A percentile compares a stretch with the other conserved stretches of the same genome.
Evolutionary conservation across 495 filamentous ascomycete species (phyloP).

Genomic region (Neurospora hispaniola): DNA sequence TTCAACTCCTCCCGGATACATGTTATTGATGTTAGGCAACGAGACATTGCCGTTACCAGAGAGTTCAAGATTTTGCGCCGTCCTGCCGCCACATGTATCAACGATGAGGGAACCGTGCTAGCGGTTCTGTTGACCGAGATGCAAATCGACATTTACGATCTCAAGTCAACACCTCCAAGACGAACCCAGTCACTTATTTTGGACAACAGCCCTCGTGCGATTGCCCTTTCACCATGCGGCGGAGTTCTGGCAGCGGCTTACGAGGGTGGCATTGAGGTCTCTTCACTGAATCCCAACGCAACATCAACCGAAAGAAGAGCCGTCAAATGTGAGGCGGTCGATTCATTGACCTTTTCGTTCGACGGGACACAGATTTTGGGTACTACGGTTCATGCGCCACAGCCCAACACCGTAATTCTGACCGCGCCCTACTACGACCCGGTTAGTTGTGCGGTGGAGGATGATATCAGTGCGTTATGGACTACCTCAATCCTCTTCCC

Average conservation of each 20-base stretch:
- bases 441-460: conserved; percentile 44
- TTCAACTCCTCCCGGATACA: conserved; percentile 82
- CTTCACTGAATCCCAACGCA: conserved; percentile 55
- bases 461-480: conserved; percentile 69
- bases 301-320: conserved; percentile 59
- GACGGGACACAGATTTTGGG: conserved; percentile 81
- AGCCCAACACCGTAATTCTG: conserved; percentile 63
- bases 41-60: conserved; percentile 51
- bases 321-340: conserved; percentile 71
- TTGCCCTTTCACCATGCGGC: conserved; percentile 72
- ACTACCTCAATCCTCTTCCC: conserved; percentile 84
- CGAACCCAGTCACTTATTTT: conserved; percentile 59
- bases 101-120: conserved; percentile 64
- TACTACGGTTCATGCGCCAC: conserved; percentile 53
- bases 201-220: conserved; percentile 64
- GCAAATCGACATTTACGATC: conserved; percentile 70
- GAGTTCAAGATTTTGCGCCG: conserved; percentile 72
- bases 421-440: conserved; percentile 71
- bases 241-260: conserved; percentile 79
- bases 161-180: conserved; percentile 49
- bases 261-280: conserved; percentile 76
- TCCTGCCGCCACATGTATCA: conserved; percentile 67
- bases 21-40: conserved; percentile 54
- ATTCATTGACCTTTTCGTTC: conserved; percentile 68
- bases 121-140: conserved; percentile 75